Conservation (phyloP, 2,329 filamentous ascomycete species). For the Pseudocercospora cruenta region DNA sequence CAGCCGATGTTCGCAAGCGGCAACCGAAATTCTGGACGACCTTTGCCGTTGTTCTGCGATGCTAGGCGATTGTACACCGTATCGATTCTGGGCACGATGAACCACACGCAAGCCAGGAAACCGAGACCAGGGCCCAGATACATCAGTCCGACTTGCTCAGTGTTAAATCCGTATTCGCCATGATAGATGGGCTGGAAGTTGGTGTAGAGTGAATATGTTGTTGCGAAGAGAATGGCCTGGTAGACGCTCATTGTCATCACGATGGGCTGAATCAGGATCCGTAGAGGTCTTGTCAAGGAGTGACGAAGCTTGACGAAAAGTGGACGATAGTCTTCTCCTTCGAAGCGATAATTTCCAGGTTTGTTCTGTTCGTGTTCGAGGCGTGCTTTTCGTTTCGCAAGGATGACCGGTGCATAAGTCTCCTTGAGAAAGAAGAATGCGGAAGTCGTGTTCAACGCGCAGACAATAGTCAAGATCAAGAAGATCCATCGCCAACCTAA, state of each 20-base stretch:
- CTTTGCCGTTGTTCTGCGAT: constrained; percentile 44
- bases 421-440: constrained; percentile 51
- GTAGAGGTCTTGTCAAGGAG: constrained; percentile 46
- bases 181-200: constrained; percentile 54
- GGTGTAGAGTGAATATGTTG: constrained; percentile 53
- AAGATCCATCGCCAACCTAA: constrained; percentile 55
- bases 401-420: constrained; percentile 49
- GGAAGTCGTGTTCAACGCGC: constrained; percentile 45
- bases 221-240: constrained; percentile 53
- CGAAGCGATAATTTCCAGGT: constrained; percentile 47
- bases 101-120: constrained; percentile 50
- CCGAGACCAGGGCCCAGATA: constrained; percentile 52
- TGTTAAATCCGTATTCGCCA: constrained; percentile 49
- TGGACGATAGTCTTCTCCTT: constrained; percentile 48
- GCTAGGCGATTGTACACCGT: constrained; percentile 51
- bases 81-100: constrained; percentile 53
- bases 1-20: constrained; percentile 52
- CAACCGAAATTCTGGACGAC: constrained; percentile 49
- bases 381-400: constrained; percentile 40
- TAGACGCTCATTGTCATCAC: constrained; percentile 52
- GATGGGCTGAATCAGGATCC: constrained; percentile 51
- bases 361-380: constrained; percentile 41
- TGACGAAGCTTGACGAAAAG: constrained; percentile 42
- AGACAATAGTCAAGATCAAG: constrained; percentile 51
- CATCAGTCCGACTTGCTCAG: constrained; percentile 50